These are phyloP conservation scores for Psilocybe mexicana DNA, from an alignment of 1,284 basidiomycete species.

Conservation along the genomic window DNA sequence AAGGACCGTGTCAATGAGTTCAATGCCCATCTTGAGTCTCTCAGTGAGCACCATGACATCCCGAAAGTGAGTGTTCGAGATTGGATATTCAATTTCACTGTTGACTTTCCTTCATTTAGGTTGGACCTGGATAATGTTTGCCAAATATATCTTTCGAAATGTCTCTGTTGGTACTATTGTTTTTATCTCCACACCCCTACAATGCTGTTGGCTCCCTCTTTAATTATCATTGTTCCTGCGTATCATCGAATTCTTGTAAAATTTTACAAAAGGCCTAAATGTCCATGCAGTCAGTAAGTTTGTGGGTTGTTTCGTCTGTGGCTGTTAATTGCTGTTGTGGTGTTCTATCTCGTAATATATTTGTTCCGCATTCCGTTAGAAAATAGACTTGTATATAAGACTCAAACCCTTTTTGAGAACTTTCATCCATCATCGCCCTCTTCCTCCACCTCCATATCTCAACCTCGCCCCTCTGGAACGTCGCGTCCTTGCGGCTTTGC, in stretches of 20 bases:
- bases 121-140: conserved; percentile 70
- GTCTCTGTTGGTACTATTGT: not conserved
- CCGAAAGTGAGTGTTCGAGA: conserved; percentile 64
- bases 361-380: conserved; percentile 38
- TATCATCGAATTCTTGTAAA: too few relatives aligned
- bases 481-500: conserved; percentile 36
- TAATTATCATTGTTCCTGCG: too few relatives aligned
- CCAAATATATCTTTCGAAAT: not conserved
- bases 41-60: conserved; percentile 93
- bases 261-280: not conserved
- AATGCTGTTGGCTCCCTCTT: too few relatives aligned
- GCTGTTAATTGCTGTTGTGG: conserved; percentile 21
- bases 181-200: too few relatives aligned
- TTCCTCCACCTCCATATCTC: conserved; percentile 19
- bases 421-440: conserved; percentile 21
- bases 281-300: conserved; percentile 2
- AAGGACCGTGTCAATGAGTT: conserved; percentile 95
- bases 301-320: conserved; percentile 14
- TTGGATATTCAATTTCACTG: not conserved
- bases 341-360: conserved; percentile 39
- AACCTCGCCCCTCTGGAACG: conserved; percentile 26
- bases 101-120: conserved; percentile 42
- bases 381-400: conserved; percentile 32
- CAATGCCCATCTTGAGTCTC: conserved; percentile 84
- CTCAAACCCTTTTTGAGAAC: conserved; percentile 18